Evolutionary conservation across 2,329 filamentous ascomycete species (phyloP), one percentile per base, ranked within the genome.

Genomic region (Sporothrix luriei): DNA sequence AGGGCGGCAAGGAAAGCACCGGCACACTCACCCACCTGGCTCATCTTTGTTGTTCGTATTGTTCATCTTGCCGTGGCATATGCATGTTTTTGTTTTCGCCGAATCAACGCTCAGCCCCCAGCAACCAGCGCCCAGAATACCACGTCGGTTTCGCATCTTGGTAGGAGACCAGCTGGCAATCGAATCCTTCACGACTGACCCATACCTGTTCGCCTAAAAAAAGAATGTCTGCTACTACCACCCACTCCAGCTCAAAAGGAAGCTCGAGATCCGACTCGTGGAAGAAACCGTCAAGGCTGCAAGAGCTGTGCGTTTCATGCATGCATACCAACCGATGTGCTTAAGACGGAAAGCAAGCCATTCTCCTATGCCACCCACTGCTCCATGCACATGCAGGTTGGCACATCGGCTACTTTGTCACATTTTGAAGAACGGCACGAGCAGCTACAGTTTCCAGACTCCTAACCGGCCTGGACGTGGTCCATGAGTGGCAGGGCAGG

Each of bases 221-320:
- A 62, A 62, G 38, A 62, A 46, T 11, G 16, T 14, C 40, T 13
- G 40, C 40, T 3, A 9, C 33, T 1, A 16, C 11, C 13, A 13
- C 14, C 21, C 10, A 16, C 57, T n/a, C 57, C 38, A 9, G n/a
- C 57, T 21, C 24, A 62, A 46, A 33, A 33, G 16, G 16, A 66
- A 51, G 29, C 26, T 7, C 3, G 48, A 24, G 21, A 66, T 66
- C 64, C 49, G 49, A 66, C 64, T 66, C 49, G 64, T 66, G 64
- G 64, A 55, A 66, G 64, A 55, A 66, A 21, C 46, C 16, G n/a
- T n/a, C 40, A 19, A 46, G 38, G 10, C 57, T 46, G 38, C 38
- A 62, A 46, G 38, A 62, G 38, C 11, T 43, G 38, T 46, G 57
- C 38, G 38, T 61, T 59, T 21, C 33, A 10, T 21, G 19, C 29